Conservation (phyloP, 331 rosid species). For the Quercus tomentella region DNA sequence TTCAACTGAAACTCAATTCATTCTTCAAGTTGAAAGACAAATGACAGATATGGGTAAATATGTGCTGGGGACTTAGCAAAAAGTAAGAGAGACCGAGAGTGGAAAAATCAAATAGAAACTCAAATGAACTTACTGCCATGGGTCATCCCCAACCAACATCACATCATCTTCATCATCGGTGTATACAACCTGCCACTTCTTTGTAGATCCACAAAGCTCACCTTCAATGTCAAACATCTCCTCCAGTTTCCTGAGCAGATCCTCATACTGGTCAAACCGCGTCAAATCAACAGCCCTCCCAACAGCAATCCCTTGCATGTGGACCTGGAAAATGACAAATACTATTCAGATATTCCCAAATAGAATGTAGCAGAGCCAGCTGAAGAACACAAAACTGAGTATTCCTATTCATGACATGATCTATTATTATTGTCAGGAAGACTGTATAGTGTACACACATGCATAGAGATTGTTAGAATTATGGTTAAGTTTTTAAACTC, state of each 20-base stretch:
- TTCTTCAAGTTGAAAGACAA: not conserved
- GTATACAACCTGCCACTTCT: constrained; percentile 95
- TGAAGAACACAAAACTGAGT: not conserved
- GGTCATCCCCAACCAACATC: constrained; percentile 99
- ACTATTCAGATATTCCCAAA: constrained; percentile 12
- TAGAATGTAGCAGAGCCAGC: not conserved
- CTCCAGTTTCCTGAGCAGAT: constrained; percentile 78
- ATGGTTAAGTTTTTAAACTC: too few relatives aligned
- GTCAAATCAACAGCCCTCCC: constrained; percentile 96
- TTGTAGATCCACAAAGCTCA: constrained; percentile 66
- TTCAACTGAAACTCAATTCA: not conserved
- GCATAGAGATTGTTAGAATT: not conserved
- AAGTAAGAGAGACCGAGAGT: not conserved
- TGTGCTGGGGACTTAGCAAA: not conserved
- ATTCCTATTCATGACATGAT: not conserved
- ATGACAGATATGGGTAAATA: not conserved
- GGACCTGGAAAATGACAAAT: constrained; percentile 54
- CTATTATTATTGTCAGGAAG: not conserved
- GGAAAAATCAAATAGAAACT: constrained; percentile 2
- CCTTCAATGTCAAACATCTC: constrained; percentile 88
- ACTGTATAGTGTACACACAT: not conserved
- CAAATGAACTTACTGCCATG: constrained; percentile 83
- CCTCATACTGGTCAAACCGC: constrained; percentile 67
- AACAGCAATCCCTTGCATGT: constrained; percentile 98
- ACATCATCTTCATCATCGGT: constrained; percentile 94